These are phyloP conservation scores for Proliferodiscus dingleyae DNA, from an alignment of 2,329 filamentous ascomycete genomes.

Conservation along the genomic window DNA sequence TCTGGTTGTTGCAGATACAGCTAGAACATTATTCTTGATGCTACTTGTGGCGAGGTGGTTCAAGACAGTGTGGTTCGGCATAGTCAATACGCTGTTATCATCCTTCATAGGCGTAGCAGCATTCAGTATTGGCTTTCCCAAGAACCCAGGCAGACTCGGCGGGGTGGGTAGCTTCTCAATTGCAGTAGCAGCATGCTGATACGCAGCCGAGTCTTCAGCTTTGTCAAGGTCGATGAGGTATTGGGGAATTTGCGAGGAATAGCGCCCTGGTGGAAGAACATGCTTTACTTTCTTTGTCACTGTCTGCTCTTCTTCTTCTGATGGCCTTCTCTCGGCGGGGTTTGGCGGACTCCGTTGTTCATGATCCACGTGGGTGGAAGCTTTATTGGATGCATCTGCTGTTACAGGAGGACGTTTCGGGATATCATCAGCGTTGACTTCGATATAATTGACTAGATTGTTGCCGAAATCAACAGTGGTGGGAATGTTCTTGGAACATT, in stretches of 20 bases:
- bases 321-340: conserved; percentile 28
- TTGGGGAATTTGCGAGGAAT: conserved; percentile 70
- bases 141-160: conserved; percentile 80
- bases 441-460: conserved; percentile 96
- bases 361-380: conserved; percentile 13
- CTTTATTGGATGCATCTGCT: conserved; percentile 24
- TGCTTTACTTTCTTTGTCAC: conserved; percentile 48
- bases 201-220: conserved; percentile 69
- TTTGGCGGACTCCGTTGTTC: conserved; percentile 12
- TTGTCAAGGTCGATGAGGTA: conserved; percentile 86
- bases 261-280: conserved; percentile 53
- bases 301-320: conserved; percentile 33
- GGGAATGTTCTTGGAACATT: conserved; percentile 78
- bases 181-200: conserved; percentile 68
- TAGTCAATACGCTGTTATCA: conserved; percentile 92
- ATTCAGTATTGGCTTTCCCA: conserved; percentile 93
- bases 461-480: conserved; percentile 98
- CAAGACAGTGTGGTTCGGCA: conserved; percentile 94
- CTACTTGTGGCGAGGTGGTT: conserved; percentile 97
- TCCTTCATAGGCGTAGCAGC: conserved; percentile 90
- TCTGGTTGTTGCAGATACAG: conserved; percentile 93
- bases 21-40: conserved; percentile 93
- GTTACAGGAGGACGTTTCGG: conserved; percentile 34
- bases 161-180: conserved; percentile 78
- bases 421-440: conserved; percentile 75